A percentile compares a stretch with the other conserved stretches of the same genome.
Conservation (phyloP, 2,329 filamentous ascomycete genomes). For the Colletotrichum sp. region DNA sequence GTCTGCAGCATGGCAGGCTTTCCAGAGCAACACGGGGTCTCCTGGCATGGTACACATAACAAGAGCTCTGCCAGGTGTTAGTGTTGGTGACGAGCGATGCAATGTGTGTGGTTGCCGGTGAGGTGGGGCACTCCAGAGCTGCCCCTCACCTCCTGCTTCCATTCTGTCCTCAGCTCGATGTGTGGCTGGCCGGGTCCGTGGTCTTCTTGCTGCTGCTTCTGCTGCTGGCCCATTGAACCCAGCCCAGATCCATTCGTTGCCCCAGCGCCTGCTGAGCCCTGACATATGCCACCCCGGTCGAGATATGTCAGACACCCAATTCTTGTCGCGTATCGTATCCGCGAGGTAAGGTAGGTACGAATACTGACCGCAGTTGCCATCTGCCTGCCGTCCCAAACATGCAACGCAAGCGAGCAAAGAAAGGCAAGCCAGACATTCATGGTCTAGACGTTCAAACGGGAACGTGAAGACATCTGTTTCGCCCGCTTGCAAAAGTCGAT, state of each 20-base stretch:
- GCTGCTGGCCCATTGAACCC: background rate
- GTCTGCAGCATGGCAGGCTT: background rate
- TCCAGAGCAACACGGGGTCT: background rate
- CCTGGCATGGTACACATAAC: background rate
- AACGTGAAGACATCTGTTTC: background rate
- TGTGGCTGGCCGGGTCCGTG: conserved; percentile 1
- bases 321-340: background rate
- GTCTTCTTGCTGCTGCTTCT: background rate
- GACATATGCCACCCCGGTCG: conserved; percentile 1
- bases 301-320: conserved; percentile 9
- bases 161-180: conserved; percentile 1
- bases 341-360: background rate
- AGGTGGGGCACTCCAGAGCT: conserved; percentile 11
- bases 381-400: background rate
- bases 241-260: conserved; percentile 11
- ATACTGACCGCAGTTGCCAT: background rate
- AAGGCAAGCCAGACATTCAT: background rate
- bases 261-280: conserved; percentile 14
- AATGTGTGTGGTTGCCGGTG: conserved; percentile 9
- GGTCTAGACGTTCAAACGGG: background rate
- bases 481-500: background rate
- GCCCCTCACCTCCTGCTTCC: conserved; percentile 15
- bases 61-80: background rate
- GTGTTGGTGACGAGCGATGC: background rate
- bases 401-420: conserved; percentile 2